These are phyloP conservation scores for Cenchrus americanus DNA, from an alignment of 176 grass and related monocot species.

Conservation along the genomic window DNA sequence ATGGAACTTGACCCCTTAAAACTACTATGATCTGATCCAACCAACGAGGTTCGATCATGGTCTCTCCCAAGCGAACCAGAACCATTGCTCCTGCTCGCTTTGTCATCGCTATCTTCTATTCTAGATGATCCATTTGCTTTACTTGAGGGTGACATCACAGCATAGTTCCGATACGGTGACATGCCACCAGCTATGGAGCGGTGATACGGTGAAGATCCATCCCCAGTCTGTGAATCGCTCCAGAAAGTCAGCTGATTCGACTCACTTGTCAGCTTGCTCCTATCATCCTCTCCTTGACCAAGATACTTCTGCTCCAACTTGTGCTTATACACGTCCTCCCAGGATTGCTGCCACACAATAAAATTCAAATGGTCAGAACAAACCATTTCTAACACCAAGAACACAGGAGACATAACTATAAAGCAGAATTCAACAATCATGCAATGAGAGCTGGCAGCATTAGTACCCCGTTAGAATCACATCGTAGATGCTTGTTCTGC, in stretches of 20 bases:
- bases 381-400: not conserved
- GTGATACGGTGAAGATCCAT: conserved; percentile 72
- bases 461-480: conserved; percentile 56
- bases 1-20: conserved; percentile 61
- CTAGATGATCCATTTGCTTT: conserved; percentile 44
- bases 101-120: conserved; percentile 52
- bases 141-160: conserved; percentile 35
- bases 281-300: conserved; percentile 56
- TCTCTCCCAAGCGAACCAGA: conserved; percentile 59
- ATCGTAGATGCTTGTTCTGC: conserved; percentile 50
- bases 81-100: conserved; percentile 44
- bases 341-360: conserved; percentile 66
- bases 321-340: conserved; percentile 87
- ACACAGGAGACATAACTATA: not conserved
- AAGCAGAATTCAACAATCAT: conserved; percentile 27
- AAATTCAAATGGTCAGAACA: conserved; percentile 26
- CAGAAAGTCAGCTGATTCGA: conserved; percentile 83
- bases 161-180: conserved; percentile 46
- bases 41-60: conserved; percentile 47
- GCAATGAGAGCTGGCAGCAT: not conserved
- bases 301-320: conserved; percentile 69
- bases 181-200: conserved; percentile 50
- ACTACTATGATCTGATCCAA: conserved; percentile 48
- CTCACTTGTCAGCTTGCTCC: conserved; percentile 74
- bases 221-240: conserved; percentile 65